Evolutionary conservation across 768 basidiomycete genomes (phyloP), one percentile per base, ranked within the genome.

Genomic region (Arthromyces matolae): DNA sequence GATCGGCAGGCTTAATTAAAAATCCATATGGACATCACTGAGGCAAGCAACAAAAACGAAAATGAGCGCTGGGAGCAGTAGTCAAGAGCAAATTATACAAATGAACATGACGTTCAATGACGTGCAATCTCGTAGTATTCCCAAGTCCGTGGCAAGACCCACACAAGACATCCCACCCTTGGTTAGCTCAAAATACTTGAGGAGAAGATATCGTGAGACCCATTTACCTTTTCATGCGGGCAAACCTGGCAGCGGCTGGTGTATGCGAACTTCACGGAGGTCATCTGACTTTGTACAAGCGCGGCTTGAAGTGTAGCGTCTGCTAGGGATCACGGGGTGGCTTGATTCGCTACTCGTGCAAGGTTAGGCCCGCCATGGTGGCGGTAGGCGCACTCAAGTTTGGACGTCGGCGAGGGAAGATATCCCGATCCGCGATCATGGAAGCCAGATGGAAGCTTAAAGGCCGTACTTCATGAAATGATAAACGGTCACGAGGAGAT

Each of bases 211-310:
- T 44, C 42, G 37, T 45, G 13, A 48, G 34, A 49, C 13, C 25
- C 12, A 37, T 14, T 45, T 32, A 35, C 28, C 34, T 28, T 42
- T 23, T 20, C 33, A 48, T 35, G 28, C 37, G 43, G 47, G 4
- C 28, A 36, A 42, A 45, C 38, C 24, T 35, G 8, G n/a, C 18
- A 29, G 34, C 13, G n/a, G n/a, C n/a, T n/a, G n/a, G n/a, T n/a
- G n/a, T n/a, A 40, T 47, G 45, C 45, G 49, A 50, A 47, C 44
- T 41, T 43, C 31, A 31, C 53, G 49, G 49, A 54, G 52, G 43
- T 52, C 51, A 31, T 29, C 45, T 47, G 45, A 51, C 46, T 18
- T 10, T 27, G n/a, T 23, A 22, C 34, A 29, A 28, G 32, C 8
- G 16, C 18, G 14, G 32, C 19, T 13, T 31, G 20, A 38, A 29